Conservation (phyloP, 495 filamentous ascomycete genomes). For the Lasiosphaeria ovina region DNA sequence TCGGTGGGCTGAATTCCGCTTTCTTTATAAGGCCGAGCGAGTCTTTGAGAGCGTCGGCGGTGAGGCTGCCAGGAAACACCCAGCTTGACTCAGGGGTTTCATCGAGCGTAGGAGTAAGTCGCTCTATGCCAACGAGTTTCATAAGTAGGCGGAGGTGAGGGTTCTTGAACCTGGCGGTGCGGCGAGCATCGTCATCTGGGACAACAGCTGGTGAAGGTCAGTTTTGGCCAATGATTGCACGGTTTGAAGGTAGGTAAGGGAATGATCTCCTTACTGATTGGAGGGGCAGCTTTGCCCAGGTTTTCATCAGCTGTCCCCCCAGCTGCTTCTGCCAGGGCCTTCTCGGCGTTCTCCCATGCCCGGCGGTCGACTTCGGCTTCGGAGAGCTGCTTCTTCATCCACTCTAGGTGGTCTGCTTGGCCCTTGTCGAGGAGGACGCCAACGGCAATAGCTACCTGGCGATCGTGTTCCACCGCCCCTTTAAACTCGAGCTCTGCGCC, state of each 20-base stretch:
- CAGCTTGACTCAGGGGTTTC: slow-evolving; percentile 71
- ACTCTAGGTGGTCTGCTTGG: slow-evolving; percentile 69
- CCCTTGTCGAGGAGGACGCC: slow-evolving; percentile 74
- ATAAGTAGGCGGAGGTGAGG: slow-evolving; percentile 87
- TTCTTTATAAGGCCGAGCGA: slow-evolving; percentile 61
- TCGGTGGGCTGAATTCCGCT: slow-evolving; percentile 67
- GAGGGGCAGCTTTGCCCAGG: slow-evolving; percentile 36
- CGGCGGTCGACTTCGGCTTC: slow-evolving; percentile 70
- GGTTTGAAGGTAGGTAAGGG: not conserved
- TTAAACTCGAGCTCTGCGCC: slow-evolving; percentile 77
- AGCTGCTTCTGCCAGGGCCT: slow-evolving; percentile 44
- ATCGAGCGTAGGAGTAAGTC: slow-evolving; percentile 61
- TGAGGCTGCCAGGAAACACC: slow-evolving; percentile 69
- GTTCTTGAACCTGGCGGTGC: slow-evolving; percentile 80
- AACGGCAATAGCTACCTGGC: slow-evolving; percentile 76
- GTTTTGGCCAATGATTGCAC: slow-evolving; percentile 11
- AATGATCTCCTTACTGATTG: slow-evolving; percentile 43
- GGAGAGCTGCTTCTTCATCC: slow-evolving; percentile 70
- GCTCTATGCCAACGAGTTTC: slow-evolving; percentile 68
- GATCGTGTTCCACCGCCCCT: slow-evolving; percentile 58
- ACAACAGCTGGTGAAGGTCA: slow-evolving; percentile 52
- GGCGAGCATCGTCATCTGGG: slow-evolving; percentile 64
- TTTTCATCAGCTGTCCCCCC: slow-evolving; percentile 29
- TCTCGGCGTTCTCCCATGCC: slow-evolving; percentile 72
- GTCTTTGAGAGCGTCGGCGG: slow-evolving; percentile 61